Conservation (phyloP, 2,329 filamentous ascomycete genomes). For the Alternaria atra region DNA sequence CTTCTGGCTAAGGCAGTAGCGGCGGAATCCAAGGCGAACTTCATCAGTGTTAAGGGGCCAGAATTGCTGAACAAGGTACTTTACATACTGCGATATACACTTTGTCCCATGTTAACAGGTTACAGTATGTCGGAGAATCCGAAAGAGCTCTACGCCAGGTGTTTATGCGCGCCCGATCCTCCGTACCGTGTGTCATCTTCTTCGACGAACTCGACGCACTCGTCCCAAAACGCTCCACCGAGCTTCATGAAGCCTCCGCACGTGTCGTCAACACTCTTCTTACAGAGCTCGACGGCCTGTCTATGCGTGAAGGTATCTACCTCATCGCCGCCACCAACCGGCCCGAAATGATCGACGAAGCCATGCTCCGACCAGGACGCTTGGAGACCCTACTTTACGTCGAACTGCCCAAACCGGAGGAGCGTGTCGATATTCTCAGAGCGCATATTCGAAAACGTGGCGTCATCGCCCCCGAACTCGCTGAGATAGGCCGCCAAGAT, state of each 20-base stretch:
- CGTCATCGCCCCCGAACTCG: slow-evolving; percentile 65
- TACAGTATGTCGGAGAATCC: slow-evolving; percentile 86
- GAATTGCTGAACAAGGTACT: slow-evolving; percentile 86
- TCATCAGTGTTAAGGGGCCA: slow-evolving; percentile 96
- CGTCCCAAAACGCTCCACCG: slow-evolving; percentile 81
- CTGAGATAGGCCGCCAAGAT: slow-evolving; percentile 69
- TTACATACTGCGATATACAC: background rate
- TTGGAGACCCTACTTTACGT: slow-evolving; percentile 90
- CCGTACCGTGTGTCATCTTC: slow-evolving; percentile 92
- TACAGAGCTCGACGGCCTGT: slow-evolving; percentile 90
- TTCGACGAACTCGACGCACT: slow-evolving; percentile 97
- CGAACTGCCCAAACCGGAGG: slow-evolving; percentile 79
- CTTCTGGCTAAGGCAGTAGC: slow-evolving; percentile 95
- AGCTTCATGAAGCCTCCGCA: slow-evolving; percentile 80
- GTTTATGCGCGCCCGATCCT: slow-evolving; percentile 85
- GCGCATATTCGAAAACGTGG: slow-evolving; percentile 64
- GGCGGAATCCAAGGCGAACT: slow-evolving; percentile 94
- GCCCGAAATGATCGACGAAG: slow-evolving; percentile 94
- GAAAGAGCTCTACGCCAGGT: slow-evolving; percentile 93
- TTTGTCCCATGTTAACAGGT: slow-evolving; percentile 17
- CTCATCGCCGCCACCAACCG: slow-evolving; percentile 95
- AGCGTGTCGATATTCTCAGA: slow-evolving; percentile 84
- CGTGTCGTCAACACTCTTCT: slow-evolving; percentile 95
- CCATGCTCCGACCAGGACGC: slow-evolving; percentile 90
- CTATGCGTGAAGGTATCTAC: slow-evolving; percentile 83